These are phyloP conservation scores for Petunia hybrid DNA, from an alignment of 305 asterid genomes.

Conservation along the genomic window DNA sequence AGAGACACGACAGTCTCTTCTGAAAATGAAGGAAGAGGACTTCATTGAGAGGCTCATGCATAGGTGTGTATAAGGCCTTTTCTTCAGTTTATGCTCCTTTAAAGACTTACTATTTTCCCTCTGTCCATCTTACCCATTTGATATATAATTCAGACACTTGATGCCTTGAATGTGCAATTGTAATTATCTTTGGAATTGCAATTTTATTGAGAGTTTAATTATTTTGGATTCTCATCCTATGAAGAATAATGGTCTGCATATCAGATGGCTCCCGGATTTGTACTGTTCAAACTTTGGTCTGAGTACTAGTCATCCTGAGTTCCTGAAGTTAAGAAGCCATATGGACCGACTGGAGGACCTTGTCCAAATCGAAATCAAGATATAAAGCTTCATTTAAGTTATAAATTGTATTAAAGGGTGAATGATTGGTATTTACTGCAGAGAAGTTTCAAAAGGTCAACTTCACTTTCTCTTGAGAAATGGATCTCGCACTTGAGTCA, in stretches of 20 bases:
- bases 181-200: slow-evolving; percentile 19
- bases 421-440: not conserved
- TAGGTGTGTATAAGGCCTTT: slow-evolving; percentile 60
- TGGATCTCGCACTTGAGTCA: not conserved
- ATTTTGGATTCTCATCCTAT: slow-evolving; percentile 26
- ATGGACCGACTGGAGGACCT: not conserved
- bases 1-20: slow-evolving; percentile 88
- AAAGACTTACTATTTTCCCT: slow-evolving; percentile 23
- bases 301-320: slow-evolving; percentile 3
- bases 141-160: not conserved
- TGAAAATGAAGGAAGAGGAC: slow-evolving; percentile 98
- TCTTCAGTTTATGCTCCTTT: slow-evolving; percentile 14
- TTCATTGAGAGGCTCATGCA: slow-evolving; percentile 95
- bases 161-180: not conserved
- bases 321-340: slow-evolving; percentile 13
- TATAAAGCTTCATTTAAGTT: not conserved
- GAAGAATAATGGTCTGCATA: slow-evolving; percentile 4
- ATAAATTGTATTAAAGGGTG: slow-evolving; percentile 20
- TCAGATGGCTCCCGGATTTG: slow-evolving; percentile 27
- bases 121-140: slow-evolving; percentile 1
- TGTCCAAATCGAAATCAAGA: slow-evolving; percentile 11
- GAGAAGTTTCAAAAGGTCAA: not conserved
- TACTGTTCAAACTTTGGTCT: slow-evolving; percentile 16
- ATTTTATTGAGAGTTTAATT: slow-evolving; percentile 11
- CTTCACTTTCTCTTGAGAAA: not conserved